A percentile compares a stretch with the other conserved stretches of the same genome.
Conservation (phyloP, 768 basidiomycete genomes). For the Suillus alpinus region DNA sequence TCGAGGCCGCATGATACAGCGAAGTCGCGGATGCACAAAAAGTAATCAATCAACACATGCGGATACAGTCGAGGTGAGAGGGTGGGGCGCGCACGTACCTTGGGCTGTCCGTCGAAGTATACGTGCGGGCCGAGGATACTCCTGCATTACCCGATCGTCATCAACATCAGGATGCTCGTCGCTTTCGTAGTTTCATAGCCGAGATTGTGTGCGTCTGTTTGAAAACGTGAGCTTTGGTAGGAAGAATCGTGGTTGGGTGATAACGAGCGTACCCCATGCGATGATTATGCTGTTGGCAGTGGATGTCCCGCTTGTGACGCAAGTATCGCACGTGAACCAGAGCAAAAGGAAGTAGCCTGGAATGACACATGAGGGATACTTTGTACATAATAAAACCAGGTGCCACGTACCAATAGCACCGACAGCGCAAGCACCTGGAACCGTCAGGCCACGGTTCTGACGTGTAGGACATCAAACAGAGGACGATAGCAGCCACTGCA, state of each 20-base stretch:
- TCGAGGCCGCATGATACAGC: conserved; percentile 51
- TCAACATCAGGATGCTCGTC: conserved; percentile 73
- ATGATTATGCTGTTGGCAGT: conserved; percentile 71
- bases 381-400: conserved; percentile 40
- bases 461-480: conserved; percentile 53
- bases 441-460: conserved; percentile 57
- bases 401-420: conserved; percentile 22
- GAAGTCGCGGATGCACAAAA: conserved; percentile 50
- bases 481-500: conserved; percentile 65
- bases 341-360: conserved; percentile 64
- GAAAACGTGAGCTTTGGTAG: too few species aligned
- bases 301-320: conserved; percentile 75
- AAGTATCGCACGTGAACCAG: conserved; percentile 65
- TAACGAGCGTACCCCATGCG: conserved; percentile 80
- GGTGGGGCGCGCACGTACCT: conserved; percentile 51
- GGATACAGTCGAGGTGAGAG: too few species aligned
- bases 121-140: conserved; percentile 73
- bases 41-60: not conserved
- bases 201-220: conserved; percentile 66
- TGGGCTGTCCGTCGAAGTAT: conserved; percentile 58
- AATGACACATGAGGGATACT: conserved; percentile 37
- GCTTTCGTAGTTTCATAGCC: conserved; percentile 78
- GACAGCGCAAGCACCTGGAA: conserved; percentile 29
- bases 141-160: conserved; percentile 78
- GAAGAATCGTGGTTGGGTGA: too few species aligned